Conservation (phyloP, 2,329 filamentous ascomycete genomes). For the Alternaria consortialis region DNA sequence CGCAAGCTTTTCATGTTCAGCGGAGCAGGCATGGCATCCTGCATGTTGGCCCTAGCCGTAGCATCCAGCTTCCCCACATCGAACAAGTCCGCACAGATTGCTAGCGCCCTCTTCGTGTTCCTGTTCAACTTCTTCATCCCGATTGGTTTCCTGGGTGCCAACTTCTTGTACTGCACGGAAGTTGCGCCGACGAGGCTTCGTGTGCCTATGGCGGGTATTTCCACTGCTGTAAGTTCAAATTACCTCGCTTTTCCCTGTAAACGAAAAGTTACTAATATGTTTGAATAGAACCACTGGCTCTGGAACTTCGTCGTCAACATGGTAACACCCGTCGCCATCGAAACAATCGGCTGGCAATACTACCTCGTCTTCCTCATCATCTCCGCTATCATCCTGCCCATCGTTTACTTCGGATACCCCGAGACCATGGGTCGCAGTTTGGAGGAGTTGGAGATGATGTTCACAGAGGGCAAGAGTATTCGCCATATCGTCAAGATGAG, state of each 20-base stretch:
- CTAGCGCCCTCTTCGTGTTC: conserved; percentile 66
- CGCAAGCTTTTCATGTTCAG: conserved; percentile 65
- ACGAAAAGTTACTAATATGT: conserved; percentile 17
- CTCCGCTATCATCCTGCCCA: conserved; percentile 56
- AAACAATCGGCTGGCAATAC: conserved; percentile 62
- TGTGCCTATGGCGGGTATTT: conserved; percentile 65
- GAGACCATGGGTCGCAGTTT: conserved; percentile 61
- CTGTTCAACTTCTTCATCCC: conserved; percentile 69
- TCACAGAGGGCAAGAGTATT: conserved; percentile 50
- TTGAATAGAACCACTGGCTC: conserved; percentile 54
- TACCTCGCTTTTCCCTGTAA: neutral
- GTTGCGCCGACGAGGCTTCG: conserved; percentile 63
- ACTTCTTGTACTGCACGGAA: conserved; percentile 69
- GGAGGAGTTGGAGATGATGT: conserved; percentile 56
- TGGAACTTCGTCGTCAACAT: conserved; percentile 50
- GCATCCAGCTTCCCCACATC: conserved; percentile 59
- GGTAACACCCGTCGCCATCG: conserved; percentile 54
- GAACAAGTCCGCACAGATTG: conserved; percentile 60
- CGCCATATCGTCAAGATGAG: conserved; percentile 35
- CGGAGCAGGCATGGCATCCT: conserved; percentile 62
- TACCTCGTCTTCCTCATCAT: conserved; percentile 62
- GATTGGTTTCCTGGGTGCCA: conserved; percentile 67
- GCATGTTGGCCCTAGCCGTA: conserved; percentile 64
- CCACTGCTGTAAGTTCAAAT: conserved; percentile 53
- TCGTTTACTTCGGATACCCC: conserved; percentile 59